A percentile compares a stretch with the other conserved stretches of the same genome.
Evolutionary conservation across 371 early-diverging fungal genomes (phyloP).

Genomic region (Mucor saturninus): DNA sequence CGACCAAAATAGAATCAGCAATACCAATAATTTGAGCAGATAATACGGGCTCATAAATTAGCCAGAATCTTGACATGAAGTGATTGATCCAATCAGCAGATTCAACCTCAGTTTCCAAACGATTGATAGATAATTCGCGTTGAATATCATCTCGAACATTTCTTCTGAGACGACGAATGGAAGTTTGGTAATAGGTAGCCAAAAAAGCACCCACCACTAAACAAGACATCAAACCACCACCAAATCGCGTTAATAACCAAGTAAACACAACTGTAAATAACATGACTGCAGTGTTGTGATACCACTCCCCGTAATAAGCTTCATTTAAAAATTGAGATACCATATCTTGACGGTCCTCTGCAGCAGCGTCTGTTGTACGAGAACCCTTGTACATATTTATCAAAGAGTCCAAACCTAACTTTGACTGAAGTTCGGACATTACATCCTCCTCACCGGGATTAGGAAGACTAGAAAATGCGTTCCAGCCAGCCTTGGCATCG

Average conservation of each 20-base stretch:
- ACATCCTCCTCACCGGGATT: conserved; percentile 39
- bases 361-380: conserved; percentile 10
- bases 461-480: conserved; percentile 38
- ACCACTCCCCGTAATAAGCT: conserved; percentile 47
- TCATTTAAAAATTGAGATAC: conserved; percentile 38
- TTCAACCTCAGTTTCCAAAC: conserved; percentile 73
- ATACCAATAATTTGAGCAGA: conserved; percentile 79
- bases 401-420: conserved; percentile 25
- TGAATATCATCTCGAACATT: conserved; percentile 75
- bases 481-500: conserved; percentile 37
- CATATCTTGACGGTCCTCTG: conserved; percentile 22
- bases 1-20: conserved; percentile 79
- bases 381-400: conserved; percentile 27
- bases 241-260: conserved; percentile 39
- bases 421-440: conserved; percentile 15
- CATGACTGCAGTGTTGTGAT: conserved; percentile 42
- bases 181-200: conserved; percentile 79
- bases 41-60: conserved; percentile 92
- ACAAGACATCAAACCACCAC: conserved; percentile 43
- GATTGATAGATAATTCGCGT: conserved; percentile 62
- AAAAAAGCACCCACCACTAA: conserved; percentile 52
- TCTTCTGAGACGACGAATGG: conserved; percentile 73
- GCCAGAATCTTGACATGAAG: conserved; percentile 87
- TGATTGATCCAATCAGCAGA: conserved; percentile 98
- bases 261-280: conserved; percentile 39